Conservation (phyloP, 2,329 filamentous ascomycete genomes). For the Phyllachora maydis region DNA sequence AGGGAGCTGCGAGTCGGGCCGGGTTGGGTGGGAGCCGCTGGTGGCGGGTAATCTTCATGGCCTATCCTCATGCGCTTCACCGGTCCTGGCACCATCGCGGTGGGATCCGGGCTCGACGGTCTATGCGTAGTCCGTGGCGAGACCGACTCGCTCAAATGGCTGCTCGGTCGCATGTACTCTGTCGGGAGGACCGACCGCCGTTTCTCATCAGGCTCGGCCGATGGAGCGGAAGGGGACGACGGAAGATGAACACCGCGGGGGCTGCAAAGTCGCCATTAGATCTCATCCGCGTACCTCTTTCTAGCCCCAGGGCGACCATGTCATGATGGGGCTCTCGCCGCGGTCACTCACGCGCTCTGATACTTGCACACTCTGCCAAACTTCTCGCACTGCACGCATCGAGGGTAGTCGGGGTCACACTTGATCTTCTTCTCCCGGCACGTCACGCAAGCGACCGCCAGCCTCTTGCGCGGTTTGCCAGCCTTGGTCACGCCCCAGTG, state of each 20-base stretch:
- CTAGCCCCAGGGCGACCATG: too few species aligned
- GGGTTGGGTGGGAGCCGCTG: constrained; percentile 11
- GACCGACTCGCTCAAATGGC: constrained; percentile 23
- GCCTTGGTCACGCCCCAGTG: constrained; percentile 91
- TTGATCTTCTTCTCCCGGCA: constrained; percentile 97
- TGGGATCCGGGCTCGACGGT: constrained; percentile 11
- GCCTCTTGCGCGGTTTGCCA: constrained; percentile 74
- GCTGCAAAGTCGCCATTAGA: constrained; percentile 11
- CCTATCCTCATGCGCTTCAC: constrained; percentile 27
- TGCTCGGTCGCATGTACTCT: constrained; percentile 18
- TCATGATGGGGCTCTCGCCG: too few species aligned
- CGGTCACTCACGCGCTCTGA: constrained; percentile 71
- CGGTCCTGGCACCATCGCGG: constrained; percentile 7
- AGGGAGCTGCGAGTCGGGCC: too few species aligned
- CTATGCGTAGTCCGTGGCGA: constrained; percentile 21
- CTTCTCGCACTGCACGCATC: constrained; percentile 83
- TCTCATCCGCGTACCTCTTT: too few species aligned
- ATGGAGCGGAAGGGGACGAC: constrained; percentile 29
- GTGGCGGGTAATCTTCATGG: constrained; percentile 21
- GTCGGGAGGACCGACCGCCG: constrained; percentile 13
- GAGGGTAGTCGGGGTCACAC: constrained; percentile 73
- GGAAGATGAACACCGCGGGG: constrained; percentile 36
- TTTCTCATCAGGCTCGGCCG: constrained; percentile 25
- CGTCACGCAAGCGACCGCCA: constrained; percentile 82
- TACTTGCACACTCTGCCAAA: constrained; percentile 72